These are phyloP conservation scores for Diaporthe vexans DNA, from an alignment of 2,329 filamentous ascomycete species.

Conservation along the genomic window DNA sequence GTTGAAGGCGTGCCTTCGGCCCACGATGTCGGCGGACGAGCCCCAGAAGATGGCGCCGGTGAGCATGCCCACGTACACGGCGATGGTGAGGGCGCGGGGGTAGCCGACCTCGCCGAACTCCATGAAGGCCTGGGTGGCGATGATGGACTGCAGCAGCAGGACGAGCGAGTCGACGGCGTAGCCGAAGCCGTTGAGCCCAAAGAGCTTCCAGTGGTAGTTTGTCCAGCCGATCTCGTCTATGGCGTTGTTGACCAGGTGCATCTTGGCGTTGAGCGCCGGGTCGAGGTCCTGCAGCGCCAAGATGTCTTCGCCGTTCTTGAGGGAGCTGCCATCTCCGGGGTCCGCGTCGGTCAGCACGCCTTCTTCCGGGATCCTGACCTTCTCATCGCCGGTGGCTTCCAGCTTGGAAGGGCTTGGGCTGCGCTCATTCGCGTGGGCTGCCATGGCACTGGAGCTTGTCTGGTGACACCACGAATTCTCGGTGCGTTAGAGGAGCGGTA, in stretches of 20 bases:
- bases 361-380: background rate
- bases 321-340: slow-evolving; percentile 23
- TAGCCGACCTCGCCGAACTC: slow-evolving; percentile 72
- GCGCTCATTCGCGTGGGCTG: background rate
- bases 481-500: slow-evolving; percentile 29
- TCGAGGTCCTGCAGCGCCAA: slow-evolving; percentile 65
- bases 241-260: slow-evolving; percentile 69
- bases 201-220: slow-evolving; percentile 70
- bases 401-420: slow-evolving; percentile 12
- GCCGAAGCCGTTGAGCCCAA: slow-evolving; percentile 73
- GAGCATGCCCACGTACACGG: slow-evolving; percentile 70
- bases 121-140: slow-evolving; percentile 68
- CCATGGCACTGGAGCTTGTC: background rate
- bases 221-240: slow-evolving; percentile 75
- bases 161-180: slow-evolving; percentile 64
- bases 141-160: slow-evolving; percentile 72
- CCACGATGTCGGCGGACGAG: slow-evolving; percentile 76
- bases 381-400: slow-evolving; percentile 16
- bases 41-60: slow-evolving; percentile 78
- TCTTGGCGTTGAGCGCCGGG: slow-evolving; percentile 67
- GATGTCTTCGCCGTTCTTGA: slow-evolving; percentile 54
- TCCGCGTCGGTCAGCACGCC: background rate
- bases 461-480: slow-evolving; percentile 31
- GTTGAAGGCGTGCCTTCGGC: slow-evolving; percentile 78
- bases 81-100: slow-evolving; percentile 70